Evolutionary conservation across 306 rosid genomes (phyloP).

Genomic region (Gillenia trifoliata): DNA sequence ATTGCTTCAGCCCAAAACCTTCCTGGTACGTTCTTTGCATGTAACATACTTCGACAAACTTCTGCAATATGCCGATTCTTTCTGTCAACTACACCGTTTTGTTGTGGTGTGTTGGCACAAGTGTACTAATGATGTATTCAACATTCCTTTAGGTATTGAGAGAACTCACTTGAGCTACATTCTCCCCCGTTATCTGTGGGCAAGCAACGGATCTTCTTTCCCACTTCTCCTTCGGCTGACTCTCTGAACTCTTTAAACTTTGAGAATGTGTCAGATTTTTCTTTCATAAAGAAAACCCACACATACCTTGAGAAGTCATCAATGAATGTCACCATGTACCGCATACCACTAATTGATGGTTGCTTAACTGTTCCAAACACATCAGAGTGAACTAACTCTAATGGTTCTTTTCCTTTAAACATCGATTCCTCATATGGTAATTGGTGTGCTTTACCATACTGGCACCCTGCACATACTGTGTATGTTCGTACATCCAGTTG

Average conservation of each 20-base stretch:
- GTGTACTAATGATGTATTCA: neutral
- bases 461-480: neutral
- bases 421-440: neutral
- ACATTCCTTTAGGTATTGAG: neutral
- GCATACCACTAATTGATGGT: neutral
- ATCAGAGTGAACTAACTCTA: slow-evolving; percentile 8
- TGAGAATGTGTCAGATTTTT: too few species aligned
- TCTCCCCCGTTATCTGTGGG: too few species aligned
- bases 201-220: too few species aligned
- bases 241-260: too few species aligned
- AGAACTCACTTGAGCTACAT: too few species aligned
- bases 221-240: too few species aligned
- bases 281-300: too few species aligned
- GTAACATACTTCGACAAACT: too few species aligned
- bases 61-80: too few species aligned
- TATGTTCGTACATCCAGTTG: too few species aligned
- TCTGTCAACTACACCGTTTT: too few species aligned
- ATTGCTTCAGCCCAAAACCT: slow-evolving; percentile 10
- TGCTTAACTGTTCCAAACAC: neutral
- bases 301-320: neutral
- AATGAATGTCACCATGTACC: neutral
- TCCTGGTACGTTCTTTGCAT: neutral
- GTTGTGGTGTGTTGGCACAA: too few species aligned
- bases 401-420: neutral
- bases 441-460: slow-evolving; percentile 12